phyloP scores from a whole-genome alignment of 305 asterid species.

The Solanum hybrid region DNA sequence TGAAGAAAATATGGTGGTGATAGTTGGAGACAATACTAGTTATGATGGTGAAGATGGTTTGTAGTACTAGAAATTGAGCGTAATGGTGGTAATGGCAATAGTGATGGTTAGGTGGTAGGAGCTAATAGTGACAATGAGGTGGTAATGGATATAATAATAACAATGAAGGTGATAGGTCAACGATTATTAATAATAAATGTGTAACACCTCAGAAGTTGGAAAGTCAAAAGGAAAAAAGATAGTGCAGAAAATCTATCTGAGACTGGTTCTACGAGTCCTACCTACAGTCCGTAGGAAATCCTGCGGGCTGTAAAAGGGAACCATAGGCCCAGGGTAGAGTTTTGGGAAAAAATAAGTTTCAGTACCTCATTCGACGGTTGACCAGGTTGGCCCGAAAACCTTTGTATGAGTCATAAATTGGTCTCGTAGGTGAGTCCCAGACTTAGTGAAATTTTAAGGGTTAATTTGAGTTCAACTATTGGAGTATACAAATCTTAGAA shows the following conservation, averaged over 20 bases:
- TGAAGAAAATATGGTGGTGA: not conserved
- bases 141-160: not conserved
- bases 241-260: not conserved
- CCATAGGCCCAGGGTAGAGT: not conserved
- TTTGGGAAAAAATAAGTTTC: not conserved
- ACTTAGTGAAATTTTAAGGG: not conserved
- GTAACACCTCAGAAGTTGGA: not conserved
- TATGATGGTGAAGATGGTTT: not conserved
- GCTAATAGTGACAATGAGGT: not conserved
- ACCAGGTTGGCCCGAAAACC: not conserved
- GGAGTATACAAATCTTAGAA: not conserved
- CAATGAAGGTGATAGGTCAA: not conserved
- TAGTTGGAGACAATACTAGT: not conserved
- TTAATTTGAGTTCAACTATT: not conserved
- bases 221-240: not conserved
- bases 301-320: not conserved
- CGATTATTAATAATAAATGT: not conserved
- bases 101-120: not conserved
- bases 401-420: not conserved
- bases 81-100: not conserved
- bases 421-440: not conserved
- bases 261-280: not conserved
- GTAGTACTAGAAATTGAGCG: not conserved
- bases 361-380: not conserved
- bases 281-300: not conserved